These are phyloP conservation scores for Auricularia cornea DNA, from an alignment of 768 basidiomycete genomes.

Conservation along the genomic window DNA sequence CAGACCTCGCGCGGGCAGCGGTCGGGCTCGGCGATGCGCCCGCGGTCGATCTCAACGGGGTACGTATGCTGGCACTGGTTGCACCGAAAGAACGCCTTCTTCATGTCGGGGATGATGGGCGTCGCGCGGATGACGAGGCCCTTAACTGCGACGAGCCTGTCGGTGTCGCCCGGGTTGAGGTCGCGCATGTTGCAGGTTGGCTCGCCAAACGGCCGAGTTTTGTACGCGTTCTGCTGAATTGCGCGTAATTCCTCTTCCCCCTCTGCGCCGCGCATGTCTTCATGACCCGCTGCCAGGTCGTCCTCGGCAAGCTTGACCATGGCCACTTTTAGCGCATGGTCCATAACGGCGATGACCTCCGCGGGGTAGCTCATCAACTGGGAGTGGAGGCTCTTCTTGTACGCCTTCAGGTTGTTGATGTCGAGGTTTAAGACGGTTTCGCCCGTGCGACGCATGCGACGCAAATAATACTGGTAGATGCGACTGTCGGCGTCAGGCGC, in stretches of 20 bases:
- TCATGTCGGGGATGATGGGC: slow-evolving; percentile 98
- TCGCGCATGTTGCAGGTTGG: slow-evolving; percentile 86
- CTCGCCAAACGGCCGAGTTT: slow-evolving; percentile 86
- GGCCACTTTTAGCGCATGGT: slow-evolving; percentile 88
- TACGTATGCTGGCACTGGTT: slow-evolving; percentile 93
- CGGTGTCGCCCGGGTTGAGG: slow-evolving; percentile 92
- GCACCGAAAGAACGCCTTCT: slow-evolving; percentile 95
- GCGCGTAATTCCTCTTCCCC: slow-evolving; percentile 84
- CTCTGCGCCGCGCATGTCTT: slow-evolving; percentile 67
- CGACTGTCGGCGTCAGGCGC: slow-evolving; percentile 62
- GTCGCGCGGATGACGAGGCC: slow-evolving; percentile 96
- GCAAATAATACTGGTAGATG: slow-evolving; percentile 73
- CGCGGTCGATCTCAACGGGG: slow-evolving; percentile 95
- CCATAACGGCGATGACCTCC: slow-evolving; percentile 95
- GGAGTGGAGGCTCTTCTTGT: slow-evolving; percentile 70
- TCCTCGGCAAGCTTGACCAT: slow-evolving; percentile 83
- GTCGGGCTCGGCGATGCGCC: slow-evolving; percentile 88
- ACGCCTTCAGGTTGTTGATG: slow-evolving; percentile 75
- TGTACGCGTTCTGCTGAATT: slow-evolving; percentile 82
- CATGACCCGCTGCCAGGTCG: slow-evolving; percentile 60
- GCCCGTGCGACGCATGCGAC: slow-evolving; percentile 84
- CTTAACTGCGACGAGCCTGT: slow-evolving; percentile 93
- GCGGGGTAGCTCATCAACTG: slow-evolving; percentile 93
- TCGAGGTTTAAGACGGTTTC: slow-evolving; percentile 92
- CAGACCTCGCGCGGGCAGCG: slow-evolving; percentile 93